Evolutionary conservation across 495 filamentous ascomycete species (phyloP), one percentile per base, ranked within the genome.

Genomic region (Penicillium riverlandense): DNA sequence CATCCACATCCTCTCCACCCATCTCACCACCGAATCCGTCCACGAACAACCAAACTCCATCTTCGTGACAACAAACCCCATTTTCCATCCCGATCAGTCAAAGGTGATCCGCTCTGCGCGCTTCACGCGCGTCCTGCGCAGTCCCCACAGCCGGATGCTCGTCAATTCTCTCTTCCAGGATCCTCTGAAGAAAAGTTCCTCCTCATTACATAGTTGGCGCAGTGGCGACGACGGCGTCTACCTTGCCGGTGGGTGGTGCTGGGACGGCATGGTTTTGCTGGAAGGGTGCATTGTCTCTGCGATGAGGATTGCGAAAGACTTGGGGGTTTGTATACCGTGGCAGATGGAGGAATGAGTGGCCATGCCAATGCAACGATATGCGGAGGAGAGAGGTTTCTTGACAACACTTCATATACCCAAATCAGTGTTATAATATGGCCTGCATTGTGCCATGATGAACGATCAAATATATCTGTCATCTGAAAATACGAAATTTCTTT

Each of bases 261-360:
- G 78, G 77, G 78, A 82, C 63, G 78, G 78, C 0, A 79, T 80
- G 77, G 78, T 80, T 8, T 38, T 82, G 43, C 53, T 81, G 10
- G 76, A 81, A 49, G 78, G 78, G 8, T 82, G 78, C 44, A 55
- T 79, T 11, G 62, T 71, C 5, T 79, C 76, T 11, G 75, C 77
- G 0, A 70, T 73, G 53, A 57, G 67, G 11, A 67, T 81, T 35
- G 78, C 75, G 1, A 48, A 53, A 10, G 63, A 50, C 1, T 60
- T 82, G 28, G 75, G 62, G 3, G 72, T 79, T 11, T 49, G 69
- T 12, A 59, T 77, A n/a, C 67, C 67, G 1, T 71, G 67, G 65
- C 41, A 50, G 38, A 38, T 38, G 15, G 22, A 13, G 5, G 32
- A 34, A 34, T 34, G 32, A 12, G 4, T 7, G 32, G n/a, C n/a